Evolutionary conservation across 768 basidiomycete genomes (phyloP).

Genomic region (Termitomyces sp.): DNA sequence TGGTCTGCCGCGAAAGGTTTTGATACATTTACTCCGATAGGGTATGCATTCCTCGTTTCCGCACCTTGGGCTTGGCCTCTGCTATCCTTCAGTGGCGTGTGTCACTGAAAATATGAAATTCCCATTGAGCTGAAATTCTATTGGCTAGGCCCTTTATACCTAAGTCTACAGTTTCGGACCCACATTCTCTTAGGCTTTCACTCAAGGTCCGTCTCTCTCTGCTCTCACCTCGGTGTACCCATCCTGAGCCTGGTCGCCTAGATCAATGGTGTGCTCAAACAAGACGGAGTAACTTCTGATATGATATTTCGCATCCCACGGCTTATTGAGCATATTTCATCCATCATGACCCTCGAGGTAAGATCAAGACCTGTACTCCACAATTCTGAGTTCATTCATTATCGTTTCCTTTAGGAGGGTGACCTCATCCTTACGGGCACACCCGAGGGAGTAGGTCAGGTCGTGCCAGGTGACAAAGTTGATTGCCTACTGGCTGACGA

Average conservation of each 20-base stretch:
- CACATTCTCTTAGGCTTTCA: slow-evolving; percentile 69
- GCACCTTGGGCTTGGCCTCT: not conserved
- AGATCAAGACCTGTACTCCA: slow-evolving; percentile 1
- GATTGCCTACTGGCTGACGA: slow-evolving; percentile 63
- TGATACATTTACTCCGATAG: slow-evolving; percentile 92
- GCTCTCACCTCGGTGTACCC: not conserved
- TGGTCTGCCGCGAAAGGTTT: slow-evolving; percentile 98
- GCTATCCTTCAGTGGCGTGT: not conserved
- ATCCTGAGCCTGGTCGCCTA: slow-evolving; percentile 20
- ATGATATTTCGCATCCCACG: slow-evolving; percentile 92
- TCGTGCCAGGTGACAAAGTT: slow-evolving; percentile 72
- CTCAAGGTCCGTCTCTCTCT: slow-evolving; percentile 51
- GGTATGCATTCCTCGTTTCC: slow-evolving; percentile 35
- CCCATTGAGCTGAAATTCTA: not conserved
- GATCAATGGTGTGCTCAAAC: slow-evolving; percentile 82
- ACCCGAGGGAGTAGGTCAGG: slow-evolving; percentile 82
- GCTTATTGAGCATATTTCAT: slow-evolving; percentile 86
- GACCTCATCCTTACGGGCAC: slow-evolving; percentile 92
- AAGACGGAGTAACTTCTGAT: slow-evolving; percentile 78
- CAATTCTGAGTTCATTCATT: not conserved
- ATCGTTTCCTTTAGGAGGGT: slow-evolving; percentile 57
- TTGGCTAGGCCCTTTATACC: slow-evolving; percentile 70
- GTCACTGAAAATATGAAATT: not conserved
- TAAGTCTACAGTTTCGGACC: slow-evolving; percentile 59
- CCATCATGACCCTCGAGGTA: slow-evolving; percentile 96